phyloP scores from a whole-genome alignment of 768 basidiomycete genomes.

The Dioszegia crocea region DNA sequence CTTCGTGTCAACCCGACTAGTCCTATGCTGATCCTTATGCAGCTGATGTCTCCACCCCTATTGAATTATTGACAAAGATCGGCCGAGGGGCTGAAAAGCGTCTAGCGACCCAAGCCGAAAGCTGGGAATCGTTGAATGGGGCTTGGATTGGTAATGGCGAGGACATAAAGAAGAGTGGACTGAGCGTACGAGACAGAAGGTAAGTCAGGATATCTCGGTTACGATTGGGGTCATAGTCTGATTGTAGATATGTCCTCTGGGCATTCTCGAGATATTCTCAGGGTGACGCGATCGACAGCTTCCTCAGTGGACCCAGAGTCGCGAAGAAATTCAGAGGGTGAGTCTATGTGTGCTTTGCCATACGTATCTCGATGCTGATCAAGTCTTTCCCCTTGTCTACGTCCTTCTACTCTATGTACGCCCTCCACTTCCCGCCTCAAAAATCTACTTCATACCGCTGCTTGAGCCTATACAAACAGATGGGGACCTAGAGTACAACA shows the following conservation, averaged over 20 bases:
- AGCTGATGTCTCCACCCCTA: slow-evolving; percentile 29
- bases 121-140: slow-evolving; percentile 34
- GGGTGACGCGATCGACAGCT: slow-evolving; percentile 19
- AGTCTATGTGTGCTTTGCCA: neutral
- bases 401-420: neutral
- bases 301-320: slow-evolving; percentile 26
- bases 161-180: slow-evolving; percentile 27
- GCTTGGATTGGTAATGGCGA: slow-evolving; percentile 30
- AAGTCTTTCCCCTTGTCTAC: neutral
- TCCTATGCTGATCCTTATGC: neutral
- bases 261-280: slow-evolving; percentile 38
- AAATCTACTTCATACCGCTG: neutral
- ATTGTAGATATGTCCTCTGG: slow-evolving; percentile 42
- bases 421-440: neutral
- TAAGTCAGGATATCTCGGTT: too few species aligned
- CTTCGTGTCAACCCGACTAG: neutral
- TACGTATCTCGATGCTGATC: neutral
- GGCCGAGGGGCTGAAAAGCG: slow-evolving; percentile 35
- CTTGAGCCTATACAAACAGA: slow-evolving; percentile 7
- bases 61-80: slow-evolving; percentile 27
- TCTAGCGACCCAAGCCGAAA: slow-evolving; percentile 24
- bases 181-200: slow-evolving; percentile 35
- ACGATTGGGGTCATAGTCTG: too few species aligned
- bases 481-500: slow-evolving; percentile 44
- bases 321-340: slow-evolving; percentile 43